Evolutionary conservation across 176 grass and related monocot species (phyloP), one percentile per base, ranked within the genome.

Genomic region (Ampelocalamus luodianensis): DNA sequence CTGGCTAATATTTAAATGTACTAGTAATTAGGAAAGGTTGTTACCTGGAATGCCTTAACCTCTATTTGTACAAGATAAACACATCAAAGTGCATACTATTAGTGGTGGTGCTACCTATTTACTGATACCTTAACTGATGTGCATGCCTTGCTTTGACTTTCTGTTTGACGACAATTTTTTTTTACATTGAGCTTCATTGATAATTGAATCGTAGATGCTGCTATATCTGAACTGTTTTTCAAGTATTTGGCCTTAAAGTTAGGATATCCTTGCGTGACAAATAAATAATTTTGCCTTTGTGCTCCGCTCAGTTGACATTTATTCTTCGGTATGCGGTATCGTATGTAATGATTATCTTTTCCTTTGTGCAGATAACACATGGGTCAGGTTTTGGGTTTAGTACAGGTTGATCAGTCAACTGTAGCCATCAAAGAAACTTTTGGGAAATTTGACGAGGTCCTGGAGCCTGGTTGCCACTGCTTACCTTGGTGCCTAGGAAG

Each of bases 401-500:
- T 86, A 18, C 87, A 91, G 81, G 92, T 97, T 61, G 69, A 89
- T 56, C 94, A 97, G 73, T 97, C 92, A 50, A 92, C 85, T 36
- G 87, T 97, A 59, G 94, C 89, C 16, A 88, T 97, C 84, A 92
- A 87, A 62, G 94, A 97, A 83, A 71, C 20, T 53, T 97, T 93
- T 71, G 94, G 92, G 29, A 94, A 86, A 75, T 97, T 87, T 17
- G 70, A 69, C 38, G 76, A 78, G 39, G 71, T 94, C 26, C 88
- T 97, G n/a, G 92, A 97, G 65, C 94, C 94, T 49, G 94, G 94
- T 10, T 94, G 82, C 85, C 89, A 97, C 71, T 84, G 79, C 74
- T 51, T 94, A 40, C 94, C 94, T n/a, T 94, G 94, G 94, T 97
- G 92, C 76, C 38, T 97, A 77, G 92, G 94, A 37, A 68, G 84